Conservation (phyloP, 768 basidiomycete genomes). For the Agrocybe praecox region DNA sequence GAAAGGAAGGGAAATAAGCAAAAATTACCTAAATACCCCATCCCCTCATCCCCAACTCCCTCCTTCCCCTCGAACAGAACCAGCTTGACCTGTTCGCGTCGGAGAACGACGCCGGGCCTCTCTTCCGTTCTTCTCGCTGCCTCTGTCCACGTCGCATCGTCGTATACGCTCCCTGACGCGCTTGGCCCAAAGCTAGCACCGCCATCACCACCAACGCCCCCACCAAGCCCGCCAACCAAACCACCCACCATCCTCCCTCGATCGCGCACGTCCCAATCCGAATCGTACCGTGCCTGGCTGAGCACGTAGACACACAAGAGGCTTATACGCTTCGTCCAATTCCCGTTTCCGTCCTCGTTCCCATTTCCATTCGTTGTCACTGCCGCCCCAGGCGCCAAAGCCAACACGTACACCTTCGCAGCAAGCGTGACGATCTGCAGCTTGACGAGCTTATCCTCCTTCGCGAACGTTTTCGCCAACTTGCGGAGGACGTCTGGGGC, state of each 20-base stretch:
- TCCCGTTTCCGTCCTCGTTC: too few relatives aligned
- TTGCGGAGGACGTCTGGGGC: constrained; percentile 90
- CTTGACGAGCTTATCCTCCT: constrained; percentile 73
- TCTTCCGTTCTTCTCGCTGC: neutral
- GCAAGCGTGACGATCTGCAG: constrained; percentile 86
- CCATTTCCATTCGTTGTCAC: too few relatives aligned
- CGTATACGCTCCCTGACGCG: constrained; percentile 48
- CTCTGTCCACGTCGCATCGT: neutral
- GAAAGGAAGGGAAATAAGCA: neutral
- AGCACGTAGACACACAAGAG: constrained; percentile 76
- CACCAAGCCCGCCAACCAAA: constrained; percentile 59
- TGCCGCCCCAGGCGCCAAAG: constrained; percentile 54
- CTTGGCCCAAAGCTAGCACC: too few relatives aligned
- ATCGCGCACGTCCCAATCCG: constrained; percentile 89
- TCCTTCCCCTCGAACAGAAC: constrained; percentile 82
- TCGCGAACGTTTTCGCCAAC: constrained; percentile 66
- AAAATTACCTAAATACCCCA: constrained; percentile 29
- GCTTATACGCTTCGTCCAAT: constrained; percentile 38
- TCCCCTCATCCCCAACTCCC: constrained; percentile 42
- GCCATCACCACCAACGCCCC: constrained; percentile 30
- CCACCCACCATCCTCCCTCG: constrained; percentile 79
- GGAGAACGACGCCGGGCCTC: constrained; percentile 55
- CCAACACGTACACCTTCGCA: constrained; percentile 78
- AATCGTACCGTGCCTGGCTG: constrained; percentile 85
- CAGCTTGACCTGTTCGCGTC: constrained; percentile 79